phyloP scores from a whole-genome alignment of 306 rosid species.

The Quercus aquifolioides region DNA sequence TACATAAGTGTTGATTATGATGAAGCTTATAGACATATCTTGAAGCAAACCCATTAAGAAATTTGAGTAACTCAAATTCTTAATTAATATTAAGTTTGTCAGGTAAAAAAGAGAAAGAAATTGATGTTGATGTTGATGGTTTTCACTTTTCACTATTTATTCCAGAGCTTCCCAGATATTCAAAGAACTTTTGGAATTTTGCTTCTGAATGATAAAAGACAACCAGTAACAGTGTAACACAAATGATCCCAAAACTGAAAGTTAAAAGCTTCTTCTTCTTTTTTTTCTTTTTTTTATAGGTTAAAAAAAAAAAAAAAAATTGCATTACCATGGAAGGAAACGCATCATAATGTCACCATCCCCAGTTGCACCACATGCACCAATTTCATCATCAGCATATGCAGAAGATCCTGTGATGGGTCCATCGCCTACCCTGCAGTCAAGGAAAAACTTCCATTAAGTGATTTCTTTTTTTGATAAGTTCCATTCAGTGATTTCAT shows the following conservation, averaged over 20 bases:
- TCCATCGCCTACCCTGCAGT: constrained; percentile 93
- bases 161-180: background rate
- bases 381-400: constrained; percentile 72
- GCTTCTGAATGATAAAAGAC: background rate
- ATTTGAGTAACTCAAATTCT: background rate
- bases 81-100: background rate
- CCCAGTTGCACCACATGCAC: constrained; percentile 95
- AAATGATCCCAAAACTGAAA: constrained; percentile 12
- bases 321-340: constrained; percentile 79
- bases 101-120: background rate
- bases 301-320: no score
- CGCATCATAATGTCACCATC: constrained; percentile 99
- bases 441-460: constrained; percentile 2
- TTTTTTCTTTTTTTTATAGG: no score
- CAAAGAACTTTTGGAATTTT: background rate
- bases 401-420: constrained; percentile 94
- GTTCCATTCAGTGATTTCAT: background rate
- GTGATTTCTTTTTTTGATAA: background rate
- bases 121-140: background rate
- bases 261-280: background rate
- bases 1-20: background rate
- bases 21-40: background rate
- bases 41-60: background rate
- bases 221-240: background rate
- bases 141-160: background rate